Evolutionary conservation across 192 early-diverging fungal species (phyloP).

Genomic region (Physocladia obscura): DNA sequence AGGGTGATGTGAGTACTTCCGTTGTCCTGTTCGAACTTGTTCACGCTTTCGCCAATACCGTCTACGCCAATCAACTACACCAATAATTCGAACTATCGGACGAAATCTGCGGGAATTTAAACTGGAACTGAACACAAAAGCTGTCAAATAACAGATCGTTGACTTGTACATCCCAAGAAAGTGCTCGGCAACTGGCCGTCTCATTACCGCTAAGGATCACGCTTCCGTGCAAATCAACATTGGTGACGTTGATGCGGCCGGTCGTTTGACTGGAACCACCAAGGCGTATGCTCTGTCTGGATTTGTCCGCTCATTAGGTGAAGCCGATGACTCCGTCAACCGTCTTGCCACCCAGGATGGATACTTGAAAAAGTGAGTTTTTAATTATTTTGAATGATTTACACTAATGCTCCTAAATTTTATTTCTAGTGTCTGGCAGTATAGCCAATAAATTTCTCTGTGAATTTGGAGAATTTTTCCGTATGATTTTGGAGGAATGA

Average conservation of each 20-base stretch:
- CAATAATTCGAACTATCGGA: too few species aligned
- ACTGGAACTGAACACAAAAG: too few species aligned
- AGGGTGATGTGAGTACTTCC: conserved; percentile 41
- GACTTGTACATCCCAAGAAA: conserved; percentile 96
- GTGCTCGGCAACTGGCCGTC: conserved; percentile 98
- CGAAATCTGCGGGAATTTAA: too few species aligned
- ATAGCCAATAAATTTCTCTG: conserved; percentile 38
- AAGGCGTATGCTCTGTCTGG: conserved; percentile 91
- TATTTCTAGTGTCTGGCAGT: conserved; percentile 36
- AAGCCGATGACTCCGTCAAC: conserved; percentile 97
- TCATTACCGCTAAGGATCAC: conserved; percentile 99
- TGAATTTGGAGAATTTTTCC: too few species aligned
- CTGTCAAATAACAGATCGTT: conserved; percentile 66
- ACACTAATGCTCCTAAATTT: neutral
- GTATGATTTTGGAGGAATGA: too few species aligned
- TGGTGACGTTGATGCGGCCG: conserved; percentile 85
- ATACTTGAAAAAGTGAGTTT: conserved; percentile 61
- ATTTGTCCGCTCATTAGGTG: conserved; percentile 83
- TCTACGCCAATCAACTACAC: too few species aligned
- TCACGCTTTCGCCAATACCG: too few species aligned
- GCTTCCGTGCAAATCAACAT: conserved; percentile 97
- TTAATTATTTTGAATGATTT: neutral
- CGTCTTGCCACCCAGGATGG: conserved; percentile 77
- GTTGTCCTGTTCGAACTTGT: too few species aligned
- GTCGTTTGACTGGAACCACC: conserved; percentile 70